Conservation (phyloP, 129 eudicot species). For the Tanacetum coccineum region DNA sequence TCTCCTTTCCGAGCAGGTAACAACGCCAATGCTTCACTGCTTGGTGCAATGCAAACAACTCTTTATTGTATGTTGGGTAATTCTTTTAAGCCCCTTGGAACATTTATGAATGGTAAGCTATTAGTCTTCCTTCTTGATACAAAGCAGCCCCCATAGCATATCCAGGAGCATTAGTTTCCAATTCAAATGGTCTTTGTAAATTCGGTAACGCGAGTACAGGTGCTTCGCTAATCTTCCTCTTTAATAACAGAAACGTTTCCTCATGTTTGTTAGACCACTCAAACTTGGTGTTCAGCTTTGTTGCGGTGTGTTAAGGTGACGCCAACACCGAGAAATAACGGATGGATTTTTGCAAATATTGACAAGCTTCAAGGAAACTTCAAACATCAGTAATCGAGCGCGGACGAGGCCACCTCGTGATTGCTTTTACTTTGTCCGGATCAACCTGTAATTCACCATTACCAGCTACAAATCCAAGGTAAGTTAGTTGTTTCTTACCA, state of each 20-base stretch:
- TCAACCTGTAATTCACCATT: not conserved
- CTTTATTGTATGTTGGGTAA: no score
- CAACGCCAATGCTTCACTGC: no score
- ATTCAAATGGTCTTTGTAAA: slow-evolving; percentile 14
- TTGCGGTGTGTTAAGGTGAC: not conserved
- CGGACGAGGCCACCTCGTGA: not conserved
- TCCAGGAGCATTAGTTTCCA: slow-evolving; percentile 22
- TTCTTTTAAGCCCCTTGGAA: not conserved
- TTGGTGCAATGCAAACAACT: no score
- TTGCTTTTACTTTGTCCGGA: not conserved
- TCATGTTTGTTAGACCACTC: slow-evolving; percentile 13
- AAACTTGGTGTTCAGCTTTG: not conserved
- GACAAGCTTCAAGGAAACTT: not conserved
- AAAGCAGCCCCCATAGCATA: slow-evolving; percentile 10
- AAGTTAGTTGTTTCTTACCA: not conserved
- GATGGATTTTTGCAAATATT: not conserved
- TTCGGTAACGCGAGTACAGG: slow-evolving; percentile 19
- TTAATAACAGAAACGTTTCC: not conserved
- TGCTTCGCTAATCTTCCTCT: slow-evolving; percentile 8
- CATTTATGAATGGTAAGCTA: not conserved
- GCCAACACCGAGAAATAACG: not conserved
- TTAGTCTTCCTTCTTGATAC: slow-evolving; percentile 11
- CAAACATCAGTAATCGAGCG: not conserved
- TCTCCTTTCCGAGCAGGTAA: no score
- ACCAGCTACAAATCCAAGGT: not conserved